Evolutionary conservation across 2,329 filamentous ascomycete genomes (phyloP), one percentile per base, ranked within the genome.

Genomic region (Pseudogymnoascus sp.): DNA sequence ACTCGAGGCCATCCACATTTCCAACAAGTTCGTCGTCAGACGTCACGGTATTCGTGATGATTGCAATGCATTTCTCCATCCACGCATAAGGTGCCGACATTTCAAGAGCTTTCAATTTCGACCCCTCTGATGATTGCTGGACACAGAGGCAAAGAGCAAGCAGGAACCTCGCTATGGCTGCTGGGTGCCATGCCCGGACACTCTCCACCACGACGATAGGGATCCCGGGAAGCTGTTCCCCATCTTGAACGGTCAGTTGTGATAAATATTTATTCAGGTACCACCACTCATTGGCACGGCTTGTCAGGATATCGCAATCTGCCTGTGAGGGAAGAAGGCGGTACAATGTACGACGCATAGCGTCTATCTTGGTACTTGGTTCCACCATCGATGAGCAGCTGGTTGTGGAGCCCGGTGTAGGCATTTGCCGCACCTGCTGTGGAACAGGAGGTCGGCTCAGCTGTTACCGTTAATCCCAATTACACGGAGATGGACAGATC

Each of bases 1-100:
- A 80, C 64, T 83, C 79, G 5, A 83, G 68, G 0, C 80, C 82
- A 68, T 85, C 82, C 1, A 80, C 68, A 2, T 78, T 80, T 23
- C 71, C 72, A 0, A 79, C 68, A 0, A 84, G 69, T 2, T 78
- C 76, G 61, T 83, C 78, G 26, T 82, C 77, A 13, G 73, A 74
- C 0, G 78, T 80, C 1, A 85, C 76, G 17, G 31, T 57, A 57
- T 57, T 57, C 50, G 50, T 57, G n/a, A 57, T 57, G 50, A 35
- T 69, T 6, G 66, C 62, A 19, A 72, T 62, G 38, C 68, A 71
- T 31, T 68, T 68, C 6, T 73, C 69, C 59, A 72, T 67, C 36
- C 71, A 68, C 4, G 65, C 62, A 42, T 69, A 64, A 19, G 67
- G 44, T 3, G 68, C 64, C n/a, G 68, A 65, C 8, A 62, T 47